A percentile compares a stretch with the other conserved stretches of the same genome.
Evolutionary conservation across 345 rosid genomes (phyloP).

Genomic region (Toxicodendron radicans): DNA sequence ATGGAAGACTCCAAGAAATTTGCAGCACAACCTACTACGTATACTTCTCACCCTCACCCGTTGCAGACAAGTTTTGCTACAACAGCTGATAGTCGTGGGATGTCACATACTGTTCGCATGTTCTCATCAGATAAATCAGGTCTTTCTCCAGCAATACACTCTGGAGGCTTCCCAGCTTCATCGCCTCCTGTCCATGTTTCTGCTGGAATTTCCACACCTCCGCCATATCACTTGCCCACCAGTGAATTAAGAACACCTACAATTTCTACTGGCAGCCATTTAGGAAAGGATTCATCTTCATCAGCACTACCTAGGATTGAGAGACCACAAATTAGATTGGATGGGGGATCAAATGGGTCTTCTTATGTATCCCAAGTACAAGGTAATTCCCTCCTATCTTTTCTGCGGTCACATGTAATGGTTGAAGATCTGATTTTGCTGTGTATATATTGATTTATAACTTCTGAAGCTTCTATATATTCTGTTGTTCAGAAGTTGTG

Average conservation of each 20-base stretch:
- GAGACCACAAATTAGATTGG: constrained; percentile 43
- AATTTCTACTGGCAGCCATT: constrained; percentile 41
- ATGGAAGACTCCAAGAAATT: constrained; percentile 73
- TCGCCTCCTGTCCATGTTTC: constrained; percentile 33
- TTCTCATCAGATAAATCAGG: constrained; percentile 41
- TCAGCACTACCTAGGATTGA: constrained; percentile 49
- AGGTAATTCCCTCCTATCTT: constrained; percentile 37
- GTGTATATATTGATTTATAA: no score
- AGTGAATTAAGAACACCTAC: constrained; percentile 41
- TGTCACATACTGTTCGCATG: constrained; percentile 27
- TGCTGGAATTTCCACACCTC: constrained; percentile 34
- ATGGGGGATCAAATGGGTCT: constrained; percentile 50
- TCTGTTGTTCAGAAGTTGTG: not conserved
- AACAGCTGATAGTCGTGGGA: constrained; percentile 43
- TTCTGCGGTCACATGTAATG: constrained; percentile 3
- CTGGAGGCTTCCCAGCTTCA: constrained; percentile 43
- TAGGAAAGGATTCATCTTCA: constrained; percentile 45
- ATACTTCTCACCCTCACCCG: constrained; percentile 50
- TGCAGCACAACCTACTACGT: constrained; percentile 35
- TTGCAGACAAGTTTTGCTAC: constrained; percentile 43
- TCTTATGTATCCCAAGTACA: constrained; percentile 34
- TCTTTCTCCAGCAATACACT: constrained; percentile 29
- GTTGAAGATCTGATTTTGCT: not conserved
- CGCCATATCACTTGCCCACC: constrained; percentile 42
- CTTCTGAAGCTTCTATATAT: not conserved